phyloP scores from a whole-genome alignment of 768 basidiomycete genomes.

The Hericium rajendrae region DNA sequence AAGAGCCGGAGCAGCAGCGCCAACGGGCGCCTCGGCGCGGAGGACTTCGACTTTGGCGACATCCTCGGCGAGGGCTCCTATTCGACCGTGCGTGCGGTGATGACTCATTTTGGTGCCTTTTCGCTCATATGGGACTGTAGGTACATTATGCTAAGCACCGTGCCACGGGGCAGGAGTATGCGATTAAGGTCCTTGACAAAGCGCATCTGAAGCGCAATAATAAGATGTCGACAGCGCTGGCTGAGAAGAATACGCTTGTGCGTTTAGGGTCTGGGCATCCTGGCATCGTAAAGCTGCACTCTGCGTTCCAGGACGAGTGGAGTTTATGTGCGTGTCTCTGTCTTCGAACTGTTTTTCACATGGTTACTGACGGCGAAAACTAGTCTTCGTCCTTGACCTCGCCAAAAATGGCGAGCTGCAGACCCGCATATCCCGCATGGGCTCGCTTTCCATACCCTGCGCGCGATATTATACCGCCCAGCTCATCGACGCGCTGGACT shows the following conservation, averaged over 20 bases:
- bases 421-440: constrained; percentile 58
- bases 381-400: constrained; percentile 75
- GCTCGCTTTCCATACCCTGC: constrained; percentile 76
- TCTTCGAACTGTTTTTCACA: neutral
- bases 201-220: constrained; percentile 70
- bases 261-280: constrained; percentile 59
- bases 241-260: constrained; percentile 73
- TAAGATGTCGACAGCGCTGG: constrained; percentile 65
- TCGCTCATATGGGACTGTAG: constrained; percentile 24
- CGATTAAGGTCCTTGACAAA: constrained; percentile 80
- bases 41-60: constrained; percentile 66
- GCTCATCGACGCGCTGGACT: constrained; percentile 78
- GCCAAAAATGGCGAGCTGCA: constrained; percentile 75
- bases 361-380: neutral
- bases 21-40: constrained; percentile 34
- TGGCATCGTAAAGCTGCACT: constrained; percentile 72
- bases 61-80: constrained; percentile 79
- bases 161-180: constrained; percentile 54
- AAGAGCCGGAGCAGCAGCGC: constrained; percentile 37
- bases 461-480: constrained; percentile 84
- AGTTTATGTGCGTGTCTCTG: constrained; percentile 58
- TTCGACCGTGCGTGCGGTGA: constrained; percentile 51
- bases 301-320: constrained; percentile 79
- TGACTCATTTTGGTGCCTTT: constrained; percentile 2
- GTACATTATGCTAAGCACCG: constrained; percentile 47